Evolutionary conservation across 805 yeast genomes (phyloP), one percentile per base, ranked within the genome.

Genomic region (Candida gorgasii): DNA sequence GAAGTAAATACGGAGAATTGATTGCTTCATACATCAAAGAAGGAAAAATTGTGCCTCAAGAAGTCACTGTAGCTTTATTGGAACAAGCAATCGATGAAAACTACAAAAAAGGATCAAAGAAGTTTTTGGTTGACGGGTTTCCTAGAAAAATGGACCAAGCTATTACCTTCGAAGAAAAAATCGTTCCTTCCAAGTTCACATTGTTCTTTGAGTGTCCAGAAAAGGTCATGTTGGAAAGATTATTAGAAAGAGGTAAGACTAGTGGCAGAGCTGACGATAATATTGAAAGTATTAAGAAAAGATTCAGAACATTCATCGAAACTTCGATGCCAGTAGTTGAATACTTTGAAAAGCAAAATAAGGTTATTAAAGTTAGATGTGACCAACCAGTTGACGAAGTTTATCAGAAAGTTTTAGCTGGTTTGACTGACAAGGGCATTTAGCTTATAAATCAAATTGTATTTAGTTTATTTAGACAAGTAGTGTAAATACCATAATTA

Each of bases 61-160:
- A 80, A 55, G 84, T 92, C 42, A 93, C 99, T 2, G 75, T 92
- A 53, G 92, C 88, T 1, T 69, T 92, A 44, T 75, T 92, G 57
- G 78, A 84, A 55, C 82, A 85, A 48, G 95, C 97, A 8, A 89
- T 92, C 67, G 55, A 67, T 29, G 83, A 76, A 24, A 67, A 76
- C 38, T 61, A 63, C 49, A 34, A 45, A 15, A 59, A 71, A n/a
- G 84, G 86, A 12, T 72, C 66, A 17, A 74, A 73, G 40, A 80
- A 80, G 52, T 92, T 90, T 62, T 70, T 92, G 55, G 82, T 92
- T 40, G 99, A 92, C 62, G 99, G 99, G 0, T 92, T 93, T 77
- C 99, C 99, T 37, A 79, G 98, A 62, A 89, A 90, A 62, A 92
- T 93, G 97, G 98, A 93, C 66, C 99, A 92, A 71, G 98, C 98